Conservation (phyloP, 2,329 filamentous ascomycete genomes). For the Escovopsis sp. region DNA sequence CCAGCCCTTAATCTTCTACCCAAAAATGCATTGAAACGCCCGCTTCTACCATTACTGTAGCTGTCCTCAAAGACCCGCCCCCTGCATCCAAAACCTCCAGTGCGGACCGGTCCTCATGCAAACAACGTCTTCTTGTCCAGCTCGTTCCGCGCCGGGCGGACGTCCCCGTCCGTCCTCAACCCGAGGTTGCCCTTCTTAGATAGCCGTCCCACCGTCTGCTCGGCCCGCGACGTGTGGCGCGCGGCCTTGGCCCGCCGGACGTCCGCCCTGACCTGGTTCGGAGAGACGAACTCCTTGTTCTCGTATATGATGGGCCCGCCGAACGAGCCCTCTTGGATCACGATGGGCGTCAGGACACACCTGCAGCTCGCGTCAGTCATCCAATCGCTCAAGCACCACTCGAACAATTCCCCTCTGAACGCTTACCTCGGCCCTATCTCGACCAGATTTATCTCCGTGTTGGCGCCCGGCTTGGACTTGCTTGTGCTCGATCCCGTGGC, state of each 20-base stretch:
- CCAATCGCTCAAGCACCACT: too few relatives aligned
- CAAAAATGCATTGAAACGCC: too few relatives aligned
- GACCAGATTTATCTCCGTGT: slow-evolving; percentile 68
- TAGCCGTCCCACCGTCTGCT: slow-evolving; percentile 56
- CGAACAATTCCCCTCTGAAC: too few relatives aligned
- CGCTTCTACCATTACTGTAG: too few relatives aligned
- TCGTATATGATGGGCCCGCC: slow-evolving; percentile 95
- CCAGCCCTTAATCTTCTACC: too few relatives aligned
- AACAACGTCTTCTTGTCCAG: slow-evolving; percentile 68
- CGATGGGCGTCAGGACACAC: slow-evolving; percentile 84
- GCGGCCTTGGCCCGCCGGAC: slow-evolving; percentile 61
- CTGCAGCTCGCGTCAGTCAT: slow-evolving; percentile 17
- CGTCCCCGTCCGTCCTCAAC: slow-evolving; percentile 50
- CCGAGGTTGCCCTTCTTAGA: slow-evolving; percentile 66
- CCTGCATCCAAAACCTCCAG: too few relatives aligned
- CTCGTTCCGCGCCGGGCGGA: slow-evolving; percentile 47
- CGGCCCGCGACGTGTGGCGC: slow-evolving; percentile 61
- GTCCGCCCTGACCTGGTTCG: slow-evolving; percentile 84
- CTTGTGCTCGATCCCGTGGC: slow-evolving; percentile 23
- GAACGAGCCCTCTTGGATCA: slow-evolving; percentile 90
- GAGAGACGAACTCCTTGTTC: slow-evolving; percentile 93
- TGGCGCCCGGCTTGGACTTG: slow-evolving; percentile 29
- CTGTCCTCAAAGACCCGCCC: too few relatives aligned
- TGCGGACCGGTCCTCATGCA: slow-evolving; percentile 31
- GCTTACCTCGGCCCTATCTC: slow-evolving; percentile 64